Conservation (phyloP, 129 eudicot genomes). For the Scalesia atractyloides region DNA sequence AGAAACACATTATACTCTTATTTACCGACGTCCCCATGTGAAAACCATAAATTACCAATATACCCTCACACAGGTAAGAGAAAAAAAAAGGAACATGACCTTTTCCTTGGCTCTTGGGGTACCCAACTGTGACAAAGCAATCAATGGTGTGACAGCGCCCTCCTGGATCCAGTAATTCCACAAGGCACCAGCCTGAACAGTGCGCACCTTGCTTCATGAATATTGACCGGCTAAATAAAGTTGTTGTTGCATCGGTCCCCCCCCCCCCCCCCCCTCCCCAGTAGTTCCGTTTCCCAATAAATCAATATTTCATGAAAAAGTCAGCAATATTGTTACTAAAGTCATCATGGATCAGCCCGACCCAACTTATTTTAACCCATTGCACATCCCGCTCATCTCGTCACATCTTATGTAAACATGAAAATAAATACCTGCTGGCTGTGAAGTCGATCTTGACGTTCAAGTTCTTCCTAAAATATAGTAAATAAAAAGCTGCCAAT, state of each 20-base stretch:
- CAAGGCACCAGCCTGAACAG: slow-evolving; percentile 87
- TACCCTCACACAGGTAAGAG: background rate
- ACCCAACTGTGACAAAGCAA: slow-evolving; percentile 82
- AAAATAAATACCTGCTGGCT: too few species aligned
- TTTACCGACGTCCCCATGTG: background rate
- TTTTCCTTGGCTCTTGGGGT: slow-evolving; percentile 89
- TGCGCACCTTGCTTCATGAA: slow-evolving; percentile 71
- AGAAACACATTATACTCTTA: background rate
- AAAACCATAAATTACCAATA: background rate
- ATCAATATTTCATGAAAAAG: slow-evolving; percentile 30
- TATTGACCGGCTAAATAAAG: slow-evolving; percentile 78
- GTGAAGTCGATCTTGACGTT: too few species aligned
- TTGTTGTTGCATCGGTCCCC: slow-evolving; percentile 88
- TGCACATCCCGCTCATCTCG: too few species aligned
- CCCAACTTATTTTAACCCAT: too few species aligned
- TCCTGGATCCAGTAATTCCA: slow-evolving; percentile 95
- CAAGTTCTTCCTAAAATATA: too few species aligned
- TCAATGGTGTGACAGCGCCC: slow-evolving; percentile 89
- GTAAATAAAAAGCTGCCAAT: too few species aligned
- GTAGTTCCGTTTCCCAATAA: slow-evolving; percentile 80
- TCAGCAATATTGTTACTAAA: too few species aligned
- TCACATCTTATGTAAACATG: too few species aligned
- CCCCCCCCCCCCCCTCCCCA: too few species aligned
- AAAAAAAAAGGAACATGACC: slow-evolving; percentile 34
- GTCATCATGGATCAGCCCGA: too few species aligned